A percentile compares a stretch with the other conserved stretches of the same genome.
phyloP scores from a whole-genome alignment of 768 basidiomycete genomes.

The Candolleomyces efflorescens region DNA sequence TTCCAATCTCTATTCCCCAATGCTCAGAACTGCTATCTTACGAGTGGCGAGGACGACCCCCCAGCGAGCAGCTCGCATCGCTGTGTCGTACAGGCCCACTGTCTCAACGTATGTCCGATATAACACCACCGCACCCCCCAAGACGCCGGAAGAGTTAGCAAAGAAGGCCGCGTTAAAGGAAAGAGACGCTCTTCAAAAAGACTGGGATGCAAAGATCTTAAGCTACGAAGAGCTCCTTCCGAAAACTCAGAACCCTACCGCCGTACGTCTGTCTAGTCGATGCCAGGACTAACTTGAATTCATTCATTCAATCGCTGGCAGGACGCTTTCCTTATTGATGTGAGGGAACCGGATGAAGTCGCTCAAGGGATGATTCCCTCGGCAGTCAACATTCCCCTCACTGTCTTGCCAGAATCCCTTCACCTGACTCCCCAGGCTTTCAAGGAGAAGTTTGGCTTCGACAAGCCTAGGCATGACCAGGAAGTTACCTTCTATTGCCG shows the following conservation, averaged over 20 bases:
- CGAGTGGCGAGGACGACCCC: slow-evolving; percentile 17
- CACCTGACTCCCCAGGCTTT: slow-evolving; percentile 54
- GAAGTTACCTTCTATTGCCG: slow-evolving; percentile 89
- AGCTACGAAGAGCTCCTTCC: slow-evolving; percentile 81
- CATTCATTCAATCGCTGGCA: slow-evolving; percentile 21
- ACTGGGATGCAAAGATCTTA: slow-evolving; percentile 74
- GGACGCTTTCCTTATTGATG: slow-evolving; percentile 78
- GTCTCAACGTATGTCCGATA: slow-evolving; percentile 19
- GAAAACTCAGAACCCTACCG: slow-evolving; percentile 69
- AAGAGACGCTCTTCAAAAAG: slow-evolving; percentile 46
- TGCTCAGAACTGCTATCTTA: slow-evolving; percentile 25
- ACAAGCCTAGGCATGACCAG: slow-evolving; percentile 66
- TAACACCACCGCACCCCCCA: slow-evolving; percentile 25
- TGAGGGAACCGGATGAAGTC: slow-evolving; percentile 91
- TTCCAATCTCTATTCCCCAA: slow-evolving; percentile 4
- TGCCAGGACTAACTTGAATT: not conserved
- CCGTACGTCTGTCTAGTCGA: slow-evolving; percentile 34
- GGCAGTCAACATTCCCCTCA: slow-evolving; percentile 84
- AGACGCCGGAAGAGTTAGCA: slow-evolving; percentile 23
- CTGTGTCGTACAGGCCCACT: slow-evolving; percentile 7
- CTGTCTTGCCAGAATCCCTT: slow-evolving; percentile 66
- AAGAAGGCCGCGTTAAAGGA: slow-evolving; percentile 31
- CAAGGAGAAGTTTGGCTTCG: slow-evolving; percentile 62
- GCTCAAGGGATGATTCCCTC: slow-evolving; percentile 91
- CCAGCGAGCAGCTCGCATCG: not conserved